Conservation (phyloP, 768 basidiomycete species). For the Pholiota microspora region DNA sequence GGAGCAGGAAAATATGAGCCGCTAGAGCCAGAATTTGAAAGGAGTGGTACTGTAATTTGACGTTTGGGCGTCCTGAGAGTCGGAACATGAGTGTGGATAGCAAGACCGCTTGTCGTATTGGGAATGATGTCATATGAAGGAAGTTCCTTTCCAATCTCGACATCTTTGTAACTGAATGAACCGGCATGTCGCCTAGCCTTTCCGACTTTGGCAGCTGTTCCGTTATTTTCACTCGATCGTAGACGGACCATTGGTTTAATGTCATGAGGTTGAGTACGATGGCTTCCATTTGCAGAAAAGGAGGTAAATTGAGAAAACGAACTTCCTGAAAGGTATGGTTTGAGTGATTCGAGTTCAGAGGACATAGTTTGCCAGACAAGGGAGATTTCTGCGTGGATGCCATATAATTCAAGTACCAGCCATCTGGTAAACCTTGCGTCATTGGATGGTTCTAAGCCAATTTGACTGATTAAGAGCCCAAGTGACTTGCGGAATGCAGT, state of each 20-base stretch:
- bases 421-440: conserved; percentile 88
- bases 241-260: conserved; percentile 27
- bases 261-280: conserved; percentile 3
- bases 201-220: conserved; percentile 36
- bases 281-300: conserved; percentile 9
- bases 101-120: conserved; percentile 32
- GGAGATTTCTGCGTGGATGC: conserved; percentile 85
- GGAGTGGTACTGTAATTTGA: conserved; percentile 36
- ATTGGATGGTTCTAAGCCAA: conserved; percentile 70
- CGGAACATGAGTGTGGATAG: conserved; percentile 29
- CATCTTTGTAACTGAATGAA: conserved; percentile 93
- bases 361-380: conserved; percentile 79
- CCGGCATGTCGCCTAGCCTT: conserved; percentile 83
- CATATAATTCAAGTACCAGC: conserved; percentile 84
- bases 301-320: conserved; percentile 19
- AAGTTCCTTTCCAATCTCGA: conserved; percentile 80
- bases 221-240: conserved; percentile 21
- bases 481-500: conserved; percentile 87
- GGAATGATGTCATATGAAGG: conserved; percentile 60
- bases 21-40: conserved; percentile 34
- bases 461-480: conserved; percentile 74
- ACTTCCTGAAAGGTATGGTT: conserved; percentile 51
- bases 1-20: conserved; percentile 39
- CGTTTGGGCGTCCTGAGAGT: conserved; percentile 52
- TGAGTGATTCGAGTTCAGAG: conserved; percentile 68